Evolutionary conservation across 352 stramenopile species (phyloP), one percentile per base, ranked within the genome.

Genomic region (Globisporangium solare): DNA sequence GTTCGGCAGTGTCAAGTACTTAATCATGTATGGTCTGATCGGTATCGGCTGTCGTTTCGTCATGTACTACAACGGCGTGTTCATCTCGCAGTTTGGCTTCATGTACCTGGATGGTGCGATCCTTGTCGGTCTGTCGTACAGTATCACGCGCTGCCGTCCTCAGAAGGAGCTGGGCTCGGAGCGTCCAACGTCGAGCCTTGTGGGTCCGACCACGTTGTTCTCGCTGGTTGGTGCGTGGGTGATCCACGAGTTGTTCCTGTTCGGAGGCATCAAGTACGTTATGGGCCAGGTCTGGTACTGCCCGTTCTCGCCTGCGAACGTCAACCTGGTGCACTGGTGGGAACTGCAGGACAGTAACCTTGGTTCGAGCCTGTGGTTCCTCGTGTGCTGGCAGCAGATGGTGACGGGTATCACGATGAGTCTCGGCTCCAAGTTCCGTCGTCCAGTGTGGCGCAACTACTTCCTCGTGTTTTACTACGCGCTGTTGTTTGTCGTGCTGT

Each of bases 11-110:
- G 89, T 95, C 74, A 95, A 94, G 58, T 96, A 87, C 66, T 68
- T 93, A 35, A 92, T 96, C 60, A 84, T 95, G 67, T 95, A 95
- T 62, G 88, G 86, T 40, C 79, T 94, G 56, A 83, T 95, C 51
- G 79, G 84, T 47, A 88, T 88, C 42, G 79, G 87, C 57, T 87
- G 76, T 49, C 81, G 90, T 56, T 84, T 88, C 39, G 76, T 92
- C 24, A 92, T 88, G 74, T 92, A 92, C 64, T 92, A 88, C 67
- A 89, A 94, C 60, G 63, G 61, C 12, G 82, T 96, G 41, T 94
- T 89, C 61, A 89, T 96, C 56, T 85, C 83, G 22, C 82, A 95
- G 71, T 95, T 86, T 60, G 70, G 71, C 54, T 97, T 90, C 76
- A 88, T 94, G 60, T 90, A 80, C 57, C 60, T 86, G 20, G 83